These are phyloP conservation scores for Diplodia corticola DNA, from an alignment of 2,329 filamentous ascomycete species.

Conservation along the genomic window DNA sequence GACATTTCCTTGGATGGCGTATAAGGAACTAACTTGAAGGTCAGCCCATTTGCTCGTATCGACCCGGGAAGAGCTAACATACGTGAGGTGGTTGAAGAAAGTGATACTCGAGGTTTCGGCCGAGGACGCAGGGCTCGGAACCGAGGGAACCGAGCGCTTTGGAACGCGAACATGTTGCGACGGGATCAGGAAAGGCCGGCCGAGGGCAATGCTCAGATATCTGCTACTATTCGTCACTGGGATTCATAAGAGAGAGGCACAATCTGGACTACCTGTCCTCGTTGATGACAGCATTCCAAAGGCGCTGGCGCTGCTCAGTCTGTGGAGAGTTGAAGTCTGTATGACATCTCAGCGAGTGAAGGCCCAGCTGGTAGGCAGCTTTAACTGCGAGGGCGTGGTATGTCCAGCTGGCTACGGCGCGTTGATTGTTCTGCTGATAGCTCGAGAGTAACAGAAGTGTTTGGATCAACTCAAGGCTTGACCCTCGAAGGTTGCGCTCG, in stretches of 20 bases:
- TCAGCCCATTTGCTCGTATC: no score
- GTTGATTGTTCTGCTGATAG: slow-evolving; percentile 41
- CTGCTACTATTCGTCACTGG: neutral
- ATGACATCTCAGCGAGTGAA: slow-evolving; percentile 31
- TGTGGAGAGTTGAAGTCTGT: neutral
- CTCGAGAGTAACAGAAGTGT: slow-evolving; percentile 35
- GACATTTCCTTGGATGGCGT: neutral
- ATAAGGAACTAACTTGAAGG: no score
- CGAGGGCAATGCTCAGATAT: neutral
- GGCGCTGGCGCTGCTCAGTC: neutral
- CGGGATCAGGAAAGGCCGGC: neutral
- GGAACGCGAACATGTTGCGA: neutral
- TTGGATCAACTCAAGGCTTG: slow-evolving; percentile 32
- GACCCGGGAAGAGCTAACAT: neutral
- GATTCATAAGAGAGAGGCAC: neutral
- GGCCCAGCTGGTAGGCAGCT: slow-evolving; percentile 37
- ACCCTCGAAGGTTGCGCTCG: slow-evolving; percentile 29
- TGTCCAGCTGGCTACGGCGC: slow-evolving; percentile 37
- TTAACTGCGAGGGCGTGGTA: slow-evolving; percentile 37
- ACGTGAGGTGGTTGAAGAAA: neutral
- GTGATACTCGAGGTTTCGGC: neutral
- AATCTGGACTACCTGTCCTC: neutral
- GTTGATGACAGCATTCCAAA: neutral
- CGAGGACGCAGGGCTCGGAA: neutral
- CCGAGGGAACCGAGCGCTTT: neutral